A percentile compares a stretch with the other conserved stretches of the same genome.
These are phyloP conservation scores for Candida ipomoeae DNA, from an alignment of 805 yeast species.

Conservation along the genomic window DNA sequence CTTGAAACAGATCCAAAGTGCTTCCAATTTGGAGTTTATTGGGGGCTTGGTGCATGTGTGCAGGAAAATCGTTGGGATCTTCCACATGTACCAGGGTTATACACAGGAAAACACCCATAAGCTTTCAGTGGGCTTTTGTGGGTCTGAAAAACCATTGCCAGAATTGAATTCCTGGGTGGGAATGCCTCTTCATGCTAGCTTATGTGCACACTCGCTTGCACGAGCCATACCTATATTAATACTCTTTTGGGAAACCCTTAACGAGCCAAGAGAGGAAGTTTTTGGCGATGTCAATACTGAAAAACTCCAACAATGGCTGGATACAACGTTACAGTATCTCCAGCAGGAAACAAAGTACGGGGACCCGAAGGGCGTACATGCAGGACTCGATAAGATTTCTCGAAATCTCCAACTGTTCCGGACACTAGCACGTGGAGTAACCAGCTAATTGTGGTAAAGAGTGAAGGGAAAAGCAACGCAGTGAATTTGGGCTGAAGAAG, in stretches of 20 bases:
- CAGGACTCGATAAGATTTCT: neutral
- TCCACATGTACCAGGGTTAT: neutral
- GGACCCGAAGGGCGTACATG: neutral
- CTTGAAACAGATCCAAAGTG: neutral
- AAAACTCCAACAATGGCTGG: neutral
- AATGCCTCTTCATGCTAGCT: neutral
- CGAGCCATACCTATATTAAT: constrained; percentile 1
- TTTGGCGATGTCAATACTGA: neutral
- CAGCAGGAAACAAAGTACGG: neutral
- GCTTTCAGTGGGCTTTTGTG: neutral
- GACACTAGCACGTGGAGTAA: neutral
- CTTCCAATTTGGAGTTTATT: neutral
- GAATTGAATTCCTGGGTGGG: neutral
- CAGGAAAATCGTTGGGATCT: neutral
- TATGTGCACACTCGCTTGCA: constrained; percentile 1
- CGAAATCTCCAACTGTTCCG: neutral
- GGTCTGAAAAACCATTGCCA: neutral
- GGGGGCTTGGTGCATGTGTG: neutral
- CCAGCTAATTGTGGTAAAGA: neutral
- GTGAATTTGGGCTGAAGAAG: too few species aligned
- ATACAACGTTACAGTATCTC: neutral
- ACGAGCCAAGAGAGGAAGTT: neutral
- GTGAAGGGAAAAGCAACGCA: neutral
- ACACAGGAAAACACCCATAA: constrained; percentile 1
- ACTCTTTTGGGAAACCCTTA: neutral